Percentiles rank a stretch among this genome's conserved stretches.
phyloP scores from a whole-genome alignment of 306 rosid genomes.

The Cucumis cinereus region DNA sequence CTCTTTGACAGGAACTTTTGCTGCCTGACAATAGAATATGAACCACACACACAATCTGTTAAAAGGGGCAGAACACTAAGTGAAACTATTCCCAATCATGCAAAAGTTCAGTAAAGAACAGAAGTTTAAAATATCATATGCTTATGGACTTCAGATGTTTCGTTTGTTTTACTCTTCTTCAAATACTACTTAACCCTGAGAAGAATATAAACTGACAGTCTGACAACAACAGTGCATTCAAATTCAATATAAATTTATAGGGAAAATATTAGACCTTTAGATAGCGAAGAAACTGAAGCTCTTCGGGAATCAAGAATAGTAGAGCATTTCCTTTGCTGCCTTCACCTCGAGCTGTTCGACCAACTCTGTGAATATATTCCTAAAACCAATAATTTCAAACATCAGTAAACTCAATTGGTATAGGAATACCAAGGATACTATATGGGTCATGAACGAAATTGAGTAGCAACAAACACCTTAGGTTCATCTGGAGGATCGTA shows the following conservation, averaged over 20 bases:
- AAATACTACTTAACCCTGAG: too few species aligned
- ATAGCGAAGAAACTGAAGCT: conserved; percentile 67
- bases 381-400: conserved; percentile 21
- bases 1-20: conserved; percentile 83
- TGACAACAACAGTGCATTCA: neutral
- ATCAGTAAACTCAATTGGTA: neutral
- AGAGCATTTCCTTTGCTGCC: conserved; percentile 83
- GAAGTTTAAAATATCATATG: neutral
- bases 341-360: conserved; percentile 98
- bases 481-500: conserved; percentile 99
- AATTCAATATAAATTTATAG: neutral
- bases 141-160: neutral
- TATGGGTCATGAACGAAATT: neutral
- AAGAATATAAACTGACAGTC: neutral
- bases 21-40: conserved; percentile 38
- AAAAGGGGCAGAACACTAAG: neutral
- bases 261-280: conserved; percentile 37
- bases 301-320: conserved; percentile 80
- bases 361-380: conserved; percentile 98
- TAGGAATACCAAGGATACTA: neutral
- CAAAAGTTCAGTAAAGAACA: too few species aligned
- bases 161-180: too few species aligned
- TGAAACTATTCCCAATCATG: neutral
- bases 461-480: conserved; percentile 33
- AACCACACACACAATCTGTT: neutral